Evolutionary conservation across 148 eudicot genomes (phyloP).

Genomic region (Nyssa sinensis): DNA sequence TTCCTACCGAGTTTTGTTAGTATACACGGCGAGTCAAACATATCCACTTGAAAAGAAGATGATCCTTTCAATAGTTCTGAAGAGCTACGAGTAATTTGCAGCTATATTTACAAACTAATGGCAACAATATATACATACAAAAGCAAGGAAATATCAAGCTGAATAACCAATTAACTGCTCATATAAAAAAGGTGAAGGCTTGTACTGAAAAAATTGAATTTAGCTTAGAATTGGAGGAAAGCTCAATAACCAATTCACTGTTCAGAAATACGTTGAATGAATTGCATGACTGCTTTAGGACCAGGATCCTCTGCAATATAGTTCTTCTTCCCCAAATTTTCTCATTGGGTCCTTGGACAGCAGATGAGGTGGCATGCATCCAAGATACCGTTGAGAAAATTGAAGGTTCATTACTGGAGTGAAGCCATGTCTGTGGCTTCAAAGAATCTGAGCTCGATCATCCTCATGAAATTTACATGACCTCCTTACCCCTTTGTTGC

Average conservation of each 20-base stretch:
- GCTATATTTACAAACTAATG: background rate
- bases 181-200: background rate
- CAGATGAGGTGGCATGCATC: too few relatives aligned
- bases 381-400: too few relatives aligned
- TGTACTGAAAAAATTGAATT: background rate
- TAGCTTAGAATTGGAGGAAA: background rate
- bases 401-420: too few relatives aligned
- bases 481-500: conserved; percentile 39
- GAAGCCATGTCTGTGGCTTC: background rate
- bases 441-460: background rate
- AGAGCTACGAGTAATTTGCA: background rate
- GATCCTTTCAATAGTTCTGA: background rate
- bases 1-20: too few relatives aligned
- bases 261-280: background rate
- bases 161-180: background rate
- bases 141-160: background rate
- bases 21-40: background rate
- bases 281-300: too few relatives aligned
- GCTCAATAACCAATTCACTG: background rate
- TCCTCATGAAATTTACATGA: conserved; percentile 21
- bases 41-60: background rate
- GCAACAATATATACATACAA: background rate
- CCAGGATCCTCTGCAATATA: too few relatives aligned
- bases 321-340: too few relatives aligned
- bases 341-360: too few relatives aligned